Base-by-base conservation (phyloP, 345 rosid genomes). In the Litchi chinensis region DNA sequence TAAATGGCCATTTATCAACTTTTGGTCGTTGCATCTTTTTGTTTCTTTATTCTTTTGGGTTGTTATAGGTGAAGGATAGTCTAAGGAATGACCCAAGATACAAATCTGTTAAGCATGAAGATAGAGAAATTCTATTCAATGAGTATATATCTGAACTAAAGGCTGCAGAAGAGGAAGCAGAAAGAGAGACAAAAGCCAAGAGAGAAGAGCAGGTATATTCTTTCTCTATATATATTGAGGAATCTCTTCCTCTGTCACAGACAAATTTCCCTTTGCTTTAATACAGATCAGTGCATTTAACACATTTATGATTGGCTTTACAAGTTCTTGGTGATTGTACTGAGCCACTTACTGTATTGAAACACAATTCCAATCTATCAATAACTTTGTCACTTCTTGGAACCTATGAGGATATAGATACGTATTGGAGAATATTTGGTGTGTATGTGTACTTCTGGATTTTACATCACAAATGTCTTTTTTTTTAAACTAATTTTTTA, bases 61-160 rank as follows among this genome's bases (percentile, higher is more conserved):
- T 76, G 73, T 50, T 81, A 82, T 52, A 96, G 99, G 93, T 93
- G 79, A 96, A 93, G 86, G 99, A 94, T 82, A 80, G 85, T 79
- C 78, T 94, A 81, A 88, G 98, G 84, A 82, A 90, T 87, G 99
- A 96, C 65, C 91, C 91, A 26, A 91, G 99, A 85, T 96, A 94
- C 81, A 89, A 86, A 81, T 86, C 90, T 54, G 91, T 87, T 76
- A 90, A 82, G 79, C 97, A 88, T 73, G 98, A 93, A 79, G 97
- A 93, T 68, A 88, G 99, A 80, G 99, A 94, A 82, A 78, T 83
- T 64, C 83, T 93, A 73, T 96, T 90, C 82, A 90, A 87, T n/a
- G 95, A 92, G 83, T 94, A 91, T 80, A 78, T 93, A 71, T 79
- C 86, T 71, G 98, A 93, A 82, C 86, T 96, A 77, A 96, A 90